Evolutionary conservation across 2,329 filamentous ascomycete species (phyloP).

Genomic region (Dactylellina parvicollis): DNA sequence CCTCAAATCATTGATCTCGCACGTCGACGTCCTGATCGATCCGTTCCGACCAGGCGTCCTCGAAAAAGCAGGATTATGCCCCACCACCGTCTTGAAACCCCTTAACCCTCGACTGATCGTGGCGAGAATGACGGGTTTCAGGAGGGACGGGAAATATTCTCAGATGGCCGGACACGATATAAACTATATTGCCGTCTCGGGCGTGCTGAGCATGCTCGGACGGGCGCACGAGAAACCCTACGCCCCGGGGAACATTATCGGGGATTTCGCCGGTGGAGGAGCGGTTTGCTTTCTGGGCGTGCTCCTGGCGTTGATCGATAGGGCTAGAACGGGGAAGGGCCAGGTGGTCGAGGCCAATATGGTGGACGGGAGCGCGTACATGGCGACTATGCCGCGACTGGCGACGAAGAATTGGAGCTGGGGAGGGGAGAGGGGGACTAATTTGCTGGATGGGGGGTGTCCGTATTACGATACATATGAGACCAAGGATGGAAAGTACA

Average conservation of each 20-base stretch:
- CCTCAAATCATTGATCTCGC: constrained; percentile 71
- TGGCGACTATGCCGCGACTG: constrained; percentile 80
- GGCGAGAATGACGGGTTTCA: constrained; percentile 87
- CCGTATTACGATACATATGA: constrained; percentile 92
- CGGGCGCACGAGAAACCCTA: constrained; percentile 70
- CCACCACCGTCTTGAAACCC: constrained; percentile 70
- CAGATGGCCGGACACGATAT: constrained; percentile 62
- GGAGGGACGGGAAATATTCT: constrained; percentile 81
- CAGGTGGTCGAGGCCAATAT: constrained; percentile 97
- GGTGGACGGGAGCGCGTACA: constrained; percentile 86
- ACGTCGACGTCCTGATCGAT: constrained; percentile 85
- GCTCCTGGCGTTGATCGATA: constrained; percentile 77
- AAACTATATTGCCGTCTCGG: constrained; percentile 91
- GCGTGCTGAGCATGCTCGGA: constrained; percentile 78
- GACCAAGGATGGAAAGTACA: constrained; percentile 79
- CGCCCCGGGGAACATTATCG: constrained; percentile 83
- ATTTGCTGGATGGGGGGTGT: constrained; percentile 76
- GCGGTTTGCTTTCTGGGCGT: constrained; percentile 83
- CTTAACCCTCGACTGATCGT: constrained; percentile 81
- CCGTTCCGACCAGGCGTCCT: constrained; percentile 92
- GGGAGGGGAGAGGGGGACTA: constrained; percentile 73
- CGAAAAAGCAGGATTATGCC: constrained; percentile 82
- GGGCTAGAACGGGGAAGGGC: constrained; percentile 73
- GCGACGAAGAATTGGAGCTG: constrained; percentile 72
- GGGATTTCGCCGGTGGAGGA: constrained; percentile 91